These are phyloP conservation scores for Fraxinus pennsylvanica DNA, from an alignment of 257 asterid species.

Conservation along the genomic window DNA sequence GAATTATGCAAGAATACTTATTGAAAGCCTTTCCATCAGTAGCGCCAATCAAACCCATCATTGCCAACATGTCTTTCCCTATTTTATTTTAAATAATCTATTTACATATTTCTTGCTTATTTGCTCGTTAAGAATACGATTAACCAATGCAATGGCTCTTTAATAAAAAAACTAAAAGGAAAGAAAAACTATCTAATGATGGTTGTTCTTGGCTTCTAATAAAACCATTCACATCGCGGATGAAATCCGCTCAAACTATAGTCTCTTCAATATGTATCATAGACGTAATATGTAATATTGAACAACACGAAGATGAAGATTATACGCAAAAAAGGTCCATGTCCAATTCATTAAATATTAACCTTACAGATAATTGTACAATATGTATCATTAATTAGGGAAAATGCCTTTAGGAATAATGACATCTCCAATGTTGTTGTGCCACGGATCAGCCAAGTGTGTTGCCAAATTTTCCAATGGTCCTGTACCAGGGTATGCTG, in stretches of 20 bases:
- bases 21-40: not conserved
- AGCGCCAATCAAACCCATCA: too few relatives aligned
- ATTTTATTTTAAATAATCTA: too few relatives aligned
- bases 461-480: conserved; percentile 90
- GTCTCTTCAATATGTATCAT: not conserved
- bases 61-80: too few relatives aligned
- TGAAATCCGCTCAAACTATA: not conserved
- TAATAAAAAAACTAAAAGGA: too few relatives aligned
- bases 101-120: too few relatives aligned
- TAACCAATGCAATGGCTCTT: not conserved
- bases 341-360: not conserved
- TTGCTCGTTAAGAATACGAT: not conserved
- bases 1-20: not conserved
- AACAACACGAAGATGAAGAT: not conserved
- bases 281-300: too few relatives aligned
- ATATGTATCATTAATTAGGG: conserved; percentile 28
- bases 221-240: not conserved
- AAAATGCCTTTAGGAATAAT: conserved; percentile 54
- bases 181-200: not conserved
- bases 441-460: conserved; percentile 99
- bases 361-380: not conserved
- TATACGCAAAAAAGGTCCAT: not conserved
- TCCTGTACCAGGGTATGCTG: conserved; percentile 93
- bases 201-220: not conserved
- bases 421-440: conserved; percentile 88